These are phyloP conservation scores for Neurospora pannonica DNA, from an alignment of 495 filamentous ascomycete species.

Conservation along the genomic window DNA sequence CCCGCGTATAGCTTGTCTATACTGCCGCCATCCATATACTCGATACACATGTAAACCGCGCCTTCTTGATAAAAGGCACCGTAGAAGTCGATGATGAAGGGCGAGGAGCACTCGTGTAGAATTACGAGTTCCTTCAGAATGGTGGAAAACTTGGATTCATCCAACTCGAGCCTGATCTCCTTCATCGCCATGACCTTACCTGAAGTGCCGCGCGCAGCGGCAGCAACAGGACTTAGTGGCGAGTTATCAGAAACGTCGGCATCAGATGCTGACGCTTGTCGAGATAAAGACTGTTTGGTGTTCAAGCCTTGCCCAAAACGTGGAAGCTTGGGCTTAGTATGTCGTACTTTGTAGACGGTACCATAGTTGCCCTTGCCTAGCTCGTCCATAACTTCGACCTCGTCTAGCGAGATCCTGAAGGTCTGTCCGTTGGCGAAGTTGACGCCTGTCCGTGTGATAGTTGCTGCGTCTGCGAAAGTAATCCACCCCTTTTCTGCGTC, in stretches of 20 bases:
- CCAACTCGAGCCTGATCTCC: slow-evolving; percentile 91
- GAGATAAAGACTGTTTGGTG: slow-evolving; percentile 40
- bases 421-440: slow-evolving; percentile 83
- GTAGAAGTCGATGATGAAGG: slow-evolving; percentile 97
- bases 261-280: slow-evolving; percentile 23
- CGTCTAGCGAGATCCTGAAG: slow-evolving; percentile 91
- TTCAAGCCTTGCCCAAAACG: slow-evolving; percentile 69
- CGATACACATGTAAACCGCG: slow-evolving; percentile 97
- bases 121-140: slow-evolving; percentile 99
- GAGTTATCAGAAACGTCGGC: slow-evolving; percentile 12
- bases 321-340: slow-evolving; percentile 68
- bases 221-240: slow-evolving; percentile 9
- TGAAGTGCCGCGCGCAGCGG: slow-evolving; percentile 28
- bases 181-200: slow-evolving; percentile 98
- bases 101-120: slow-evolving; percentile 86
- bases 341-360: slow-evolving; percentile 92
- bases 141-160: slow-evolving; percentile 90
- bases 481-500: slow-evolving; percentile 85
- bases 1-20: slow-evolving; percentile 95
- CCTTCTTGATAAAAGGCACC: slow-evolving; percentile 99
- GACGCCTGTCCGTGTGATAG: slow-evolving; percentile 78
- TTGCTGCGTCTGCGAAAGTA: slow-evolving; percentile 87
- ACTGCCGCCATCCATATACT: slow-evolving; percentile 99
- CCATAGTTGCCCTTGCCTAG: slow-evolving; percentile 98
- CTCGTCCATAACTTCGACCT: slow-evolving; percentile 91